Base-by-base conservation (phyloP, 805 yeast genomes). In the Candida xyloterini region DNA sequence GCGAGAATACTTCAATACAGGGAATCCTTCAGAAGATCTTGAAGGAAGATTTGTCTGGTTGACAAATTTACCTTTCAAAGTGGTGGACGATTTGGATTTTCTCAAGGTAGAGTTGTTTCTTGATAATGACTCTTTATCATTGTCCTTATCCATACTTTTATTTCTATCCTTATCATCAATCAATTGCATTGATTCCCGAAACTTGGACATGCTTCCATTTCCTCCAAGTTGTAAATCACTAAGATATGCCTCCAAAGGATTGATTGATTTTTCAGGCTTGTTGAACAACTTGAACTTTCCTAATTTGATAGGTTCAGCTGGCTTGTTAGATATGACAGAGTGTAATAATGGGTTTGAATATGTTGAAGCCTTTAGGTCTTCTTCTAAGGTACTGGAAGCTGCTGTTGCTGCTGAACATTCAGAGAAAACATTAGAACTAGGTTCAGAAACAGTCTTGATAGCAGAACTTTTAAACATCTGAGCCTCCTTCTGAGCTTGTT, bases 221-320 rank as follows among this genome's bases (percentile, higher is more conserved):
- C 75, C 63, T 37, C 70, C 70, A 13, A 62, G 49, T 28, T 62
- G 61, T 35, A 67, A 50, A 35, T 68, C 70, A 42, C 73, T 75
- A 37, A 78, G 56, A 2, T 80, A 80, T 3, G 78, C 75, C 24
- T 76, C 70, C 30, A 78, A 56, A 7, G 81, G 81, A 49, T 78
- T 80, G n/a, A 43, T 43, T 8, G 42, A 47, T 34, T 42, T 35
- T 33, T 38, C 33, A 15, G 45, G n/a, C 42, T 39, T 50, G 40
- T 37, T 15, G 44, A 41, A 16, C 38, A 41, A 15, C 40, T 30
- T 34, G 41, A 47, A 35, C 43, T 39, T 23, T 50, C 48, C 11
- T 2, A 49, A 20, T 7, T 43, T 38, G 20, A 40, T 48, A 9
- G 54, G 47, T 21, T 42, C 44, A 7, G 54, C 47, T 27, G 52